These are phyloP conservation scores for Dipsacomyces acuminosporus DNA, from an alignment of 371 early-diverging fungal genomes.

Conservation along the genomic window DNA sequence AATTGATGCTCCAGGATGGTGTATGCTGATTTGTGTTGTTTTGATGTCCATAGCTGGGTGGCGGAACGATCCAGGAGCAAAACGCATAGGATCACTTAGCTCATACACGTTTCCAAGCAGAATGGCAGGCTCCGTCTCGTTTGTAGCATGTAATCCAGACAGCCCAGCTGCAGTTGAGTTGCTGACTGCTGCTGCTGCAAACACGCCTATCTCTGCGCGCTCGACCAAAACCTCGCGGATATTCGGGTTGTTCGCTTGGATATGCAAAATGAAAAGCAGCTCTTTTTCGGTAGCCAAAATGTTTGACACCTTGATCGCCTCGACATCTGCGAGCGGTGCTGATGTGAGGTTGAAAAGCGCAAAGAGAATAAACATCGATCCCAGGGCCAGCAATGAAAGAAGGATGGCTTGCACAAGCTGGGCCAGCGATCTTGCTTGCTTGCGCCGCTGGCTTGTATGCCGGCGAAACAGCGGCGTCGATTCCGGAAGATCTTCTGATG, in stretches of 20 bases:
- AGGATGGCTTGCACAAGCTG: conserved; percentile 18
- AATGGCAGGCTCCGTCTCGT: conserved; percentile 52
- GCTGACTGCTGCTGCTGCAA: conserved; percentile 50
- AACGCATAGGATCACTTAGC: conserved; percentile 56
- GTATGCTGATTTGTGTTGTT: conserved; percentile 58
- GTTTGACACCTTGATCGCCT: conserved; percentile 51
- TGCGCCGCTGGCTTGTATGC: conserved; percentile 29
- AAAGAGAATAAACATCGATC: conserved; percentile 27
- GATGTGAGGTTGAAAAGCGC: conserved; percentile 43
- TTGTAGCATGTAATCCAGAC: neutral
- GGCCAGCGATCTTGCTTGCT: conserved; percentile 18
- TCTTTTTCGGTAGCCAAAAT: conserved; percentile 64
- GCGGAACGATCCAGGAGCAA: conserved; percentile 46
- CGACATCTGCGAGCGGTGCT: conserved; percentile 51
- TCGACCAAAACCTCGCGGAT: conserved; percentile 56
- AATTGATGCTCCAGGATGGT: conserved; percentile 53
- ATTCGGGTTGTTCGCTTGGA: conserved; percentile 55
- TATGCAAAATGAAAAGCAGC: conserved; percentile 59
- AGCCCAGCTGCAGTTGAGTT: conserved; percentile 1
- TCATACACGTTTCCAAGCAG: conserved; percentile 55
- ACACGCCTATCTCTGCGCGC: conserved; percentile 57
- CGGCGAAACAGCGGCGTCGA: conserved; percentile 43
- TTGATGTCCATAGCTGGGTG: conserved; percentile 31
- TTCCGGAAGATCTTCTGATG: conserved; percentile 42
- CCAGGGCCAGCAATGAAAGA: conserved; percentile 16